Conservation (phyloP, 805 yeast species). For the Sugiyamaella chiloensis region DNA sequence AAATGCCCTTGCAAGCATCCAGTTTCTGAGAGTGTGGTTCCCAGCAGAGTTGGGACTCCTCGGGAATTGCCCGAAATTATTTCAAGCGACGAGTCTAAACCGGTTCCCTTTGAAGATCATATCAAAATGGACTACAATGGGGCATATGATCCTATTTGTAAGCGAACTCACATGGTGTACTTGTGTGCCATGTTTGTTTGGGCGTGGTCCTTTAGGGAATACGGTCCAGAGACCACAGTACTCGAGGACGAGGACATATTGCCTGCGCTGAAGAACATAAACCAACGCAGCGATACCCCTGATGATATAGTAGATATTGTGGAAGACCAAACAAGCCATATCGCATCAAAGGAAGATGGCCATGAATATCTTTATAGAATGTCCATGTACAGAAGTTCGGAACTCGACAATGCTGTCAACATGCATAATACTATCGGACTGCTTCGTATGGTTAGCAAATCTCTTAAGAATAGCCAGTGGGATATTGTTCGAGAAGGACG, state of each 20-base stretch:
- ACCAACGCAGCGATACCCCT: conserved; percentile 8
- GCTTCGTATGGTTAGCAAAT: conserved; percentile 32
- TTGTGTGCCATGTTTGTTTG: conserved; percentile 32
- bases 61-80: conserved; percentile 8
- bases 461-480: conserved; percentile 28
- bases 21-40: conserved; percentile 15
- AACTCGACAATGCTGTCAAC: conserved; percentile 39
- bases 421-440: conserved; percentile 56
- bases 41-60: conserved; percentile 24
- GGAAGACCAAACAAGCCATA: conserved; percentile 18
- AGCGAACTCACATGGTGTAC: conserved; percentile 30
- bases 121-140: conserved; percentile 22
- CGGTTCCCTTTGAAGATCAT: conserved; percentile 18
- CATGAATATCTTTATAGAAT: conserved; percentile 50
- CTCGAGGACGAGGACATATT: conserved; percentile 13
- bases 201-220: conserved; percentile 31
- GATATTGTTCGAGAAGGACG: conserved; percentile 28
- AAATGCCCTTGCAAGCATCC: conserved; percentile 21
- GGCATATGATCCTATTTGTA: conserved; percentile 28
- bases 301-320: conserved; percentile 10
- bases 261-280: conserved; percentile 7
- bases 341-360: conserved; percentile 43
- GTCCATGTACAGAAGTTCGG: conserved; percentile 23
- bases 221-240: conserved; percentile 32
- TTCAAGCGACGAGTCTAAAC: conserved; percentile 5